Percentiles rank a stretch among this genome's conserved stretches.
These are phyloP conservation scores for Dillenia turbinata DNA, from an alignment of 164 flowering plant genomes.

Conservation along the genomic window DNA sequence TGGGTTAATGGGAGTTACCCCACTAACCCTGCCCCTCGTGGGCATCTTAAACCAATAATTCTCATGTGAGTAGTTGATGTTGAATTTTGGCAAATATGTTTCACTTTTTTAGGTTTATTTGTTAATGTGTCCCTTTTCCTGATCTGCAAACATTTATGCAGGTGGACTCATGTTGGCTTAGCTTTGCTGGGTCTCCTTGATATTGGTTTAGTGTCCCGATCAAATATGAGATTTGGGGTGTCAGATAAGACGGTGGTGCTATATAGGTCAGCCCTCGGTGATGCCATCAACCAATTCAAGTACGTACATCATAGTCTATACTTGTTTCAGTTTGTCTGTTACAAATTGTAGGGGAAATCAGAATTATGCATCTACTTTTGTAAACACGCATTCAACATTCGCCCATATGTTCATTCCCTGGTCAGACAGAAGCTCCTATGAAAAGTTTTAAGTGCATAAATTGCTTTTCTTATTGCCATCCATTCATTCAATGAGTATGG, in stretches of 20 bases:
- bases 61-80: conserved; percentile 53
- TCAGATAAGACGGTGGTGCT: conserved; percentile 82
- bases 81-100: neutral
- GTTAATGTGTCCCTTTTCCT: neutral
- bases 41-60: too few species aligned
- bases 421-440: too few species aligned
- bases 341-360: neutral
- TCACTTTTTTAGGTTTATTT: neutral
- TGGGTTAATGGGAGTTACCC: too few species aligned
- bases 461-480: too few species aligned
- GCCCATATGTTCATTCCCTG: too few species aligned
- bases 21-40: too few species aligned
- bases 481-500: neutral
- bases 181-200: conserved; percentile 49
- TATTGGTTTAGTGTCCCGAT: conserved; percentile 58
- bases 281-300: conserved; percentile 90
- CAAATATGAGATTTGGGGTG: conserved; percentile 49
- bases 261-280: conserved; percentile 77
- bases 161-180: conserved; percentile 75
- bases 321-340: neutral
- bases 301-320: conserved; percentile 26
- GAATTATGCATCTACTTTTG: neutral
- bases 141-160: conserved; percentile 30
- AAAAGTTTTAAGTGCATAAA: too few species aligned
- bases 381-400: too few species aligned